Base-by-base conservation (phyloP, 768 basidiomycete genomes). In the Leccinum variicolor region DNA sequence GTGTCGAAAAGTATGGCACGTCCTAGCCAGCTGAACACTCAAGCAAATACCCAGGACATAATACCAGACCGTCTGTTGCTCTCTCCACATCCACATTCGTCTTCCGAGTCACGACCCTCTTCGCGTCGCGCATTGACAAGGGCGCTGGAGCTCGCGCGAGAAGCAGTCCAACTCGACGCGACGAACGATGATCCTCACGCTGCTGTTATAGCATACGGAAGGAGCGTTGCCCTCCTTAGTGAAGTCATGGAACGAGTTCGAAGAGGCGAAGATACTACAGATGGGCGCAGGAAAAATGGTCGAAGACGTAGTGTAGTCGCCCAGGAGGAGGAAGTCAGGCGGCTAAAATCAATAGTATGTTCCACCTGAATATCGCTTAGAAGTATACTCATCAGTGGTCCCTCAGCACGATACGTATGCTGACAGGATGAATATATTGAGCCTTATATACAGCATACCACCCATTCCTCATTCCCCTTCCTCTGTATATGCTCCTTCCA, bases 241-340 rank as follows among this genome's bases (percentile, higher is more conserved):
- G 90, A 93, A 71, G 94, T 96, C 53, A 96, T 96, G 94, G 90
- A 92, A 65, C 78, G 92, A 41, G 94, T 95, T 2, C 81, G 89
- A 72, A 81, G 86, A 66, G 91, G 91, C 4, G 93, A 94, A 72
- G 89, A 92, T 66, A 84, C 83, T 60, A 84, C 84, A 26, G 90
- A 90, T 50, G 73, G 78, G n/a, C 79, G 85, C 68, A 77, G 80
- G 63, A 80, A 74, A 60, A 81, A 77, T 64, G 82, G 81, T 29
- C 81, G 88, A 61, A 83, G 87, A 58, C 82, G 88, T 68, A 91
- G 89, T 66, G 84, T 90, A 15, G 86, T 90, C n/a, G 92, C 93
- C 23, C 90, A 93, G 70, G 88, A 92, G 70, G 94, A 95, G 66
- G 94, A 96, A 78, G 87, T 94, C 50, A 79, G 85, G 63, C 78